Evolutionary conservation across 352 stramenopile genomes (phyloP), one percentile per base, ranked within the genome.

Genomic region (Phytophthora litchii): DNA sequence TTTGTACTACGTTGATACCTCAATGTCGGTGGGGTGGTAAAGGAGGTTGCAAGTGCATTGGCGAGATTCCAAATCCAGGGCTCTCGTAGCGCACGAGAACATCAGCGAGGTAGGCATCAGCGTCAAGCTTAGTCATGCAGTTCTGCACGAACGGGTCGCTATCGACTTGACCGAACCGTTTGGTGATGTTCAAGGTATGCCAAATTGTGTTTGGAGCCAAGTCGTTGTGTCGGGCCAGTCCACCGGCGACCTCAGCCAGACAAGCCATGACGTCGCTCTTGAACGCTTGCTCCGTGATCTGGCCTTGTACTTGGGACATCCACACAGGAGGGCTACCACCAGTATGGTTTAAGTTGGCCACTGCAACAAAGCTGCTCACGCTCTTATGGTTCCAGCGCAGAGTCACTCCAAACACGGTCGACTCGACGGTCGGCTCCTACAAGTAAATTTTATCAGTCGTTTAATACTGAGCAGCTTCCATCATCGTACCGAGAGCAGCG

Each of bases 91-190:
- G 49, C 5, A 63, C 41, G 11, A 60, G 25, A 3, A 73, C 45
- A 13, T 10, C 17, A 19, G 64, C 67, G 5, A 79, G 38, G 19
- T 37, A 57, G 11, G 50, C 17, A 8, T 57, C 55, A 0, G 34
- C 11, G 3, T 58, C 44, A 13, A 76, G 67, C 25, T 43, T 53
- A 11, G 14, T 20, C 57, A 76, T 72, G 35, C 70, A 79, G 10
- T 57, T 43, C 52, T 79, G 67, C 49, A 79, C 50, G 59, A 76
- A 76, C 7, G 54, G 40, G 5, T 76, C 57, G 31, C 63, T 69
- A 48, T 79, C 67, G 19, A 79, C 40, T 14, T 79, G 64, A 21
- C 50, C 63, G 11, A 79, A 23, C 1, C 64, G 54, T 25, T 68
- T 60, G 20, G 35, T 53, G 37, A 76, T 65, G 40, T 67, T 60